Evolutionary conservation across 805 yeast species (phyloP), one percentile per base, ranked within the genome.

Genomic region (Kuraishia cidri): DNA sequence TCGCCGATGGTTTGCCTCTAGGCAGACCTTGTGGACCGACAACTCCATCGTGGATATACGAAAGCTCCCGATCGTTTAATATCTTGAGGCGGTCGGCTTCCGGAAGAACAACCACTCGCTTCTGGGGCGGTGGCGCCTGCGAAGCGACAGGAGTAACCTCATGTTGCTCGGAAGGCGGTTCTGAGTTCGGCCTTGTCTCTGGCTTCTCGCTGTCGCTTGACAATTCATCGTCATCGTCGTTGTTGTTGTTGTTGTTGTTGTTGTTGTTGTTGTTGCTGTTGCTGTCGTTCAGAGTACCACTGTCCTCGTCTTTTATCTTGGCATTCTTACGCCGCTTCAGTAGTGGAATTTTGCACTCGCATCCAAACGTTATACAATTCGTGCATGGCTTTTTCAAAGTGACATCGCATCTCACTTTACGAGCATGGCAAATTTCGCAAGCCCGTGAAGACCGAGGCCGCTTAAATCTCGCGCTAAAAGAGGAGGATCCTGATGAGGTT

Each of bases 401-500:
- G 9, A 80, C 83, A 47, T 79, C 85, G 56, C 94, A 82, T 23
- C 87, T 69, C n/a, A 82, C 92, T 45, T 82, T 82, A 23, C 92
- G 62, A 6, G 79, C 69, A 34, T 85, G 75, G 47, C 92, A 83
- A n/a, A 81, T 80, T 26, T 72, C 68, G 48, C 92, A 81, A 3
- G 88, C 90, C 30, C 84, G 56, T 6, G 81, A 60, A 0, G 86
- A 81, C 32, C 88, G 58, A 30, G 81, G 70, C 40, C 76, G 46
- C 44, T 64, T 71, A 42, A 62, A 64, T 19, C 37, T 18, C n/a
- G 18, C 15, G 27, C 15, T 25, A 17, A 25, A 25, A 6, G 27
- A 9, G 15, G 13, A 14, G 13, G 13, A 9, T 25, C n/a, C n/a
- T n/a, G n/a, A n/a, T n/a, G n/a, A n/a, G n/a, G n/a, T n/a, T n/a